A percentile compares a stretch with the other conserved stretches of the same genome.
These are phyloP conservation scores for Platanthera zijinensis DNA, from an alignment of 106 monocot genomes.

Conservation along the genomic window DNA sequence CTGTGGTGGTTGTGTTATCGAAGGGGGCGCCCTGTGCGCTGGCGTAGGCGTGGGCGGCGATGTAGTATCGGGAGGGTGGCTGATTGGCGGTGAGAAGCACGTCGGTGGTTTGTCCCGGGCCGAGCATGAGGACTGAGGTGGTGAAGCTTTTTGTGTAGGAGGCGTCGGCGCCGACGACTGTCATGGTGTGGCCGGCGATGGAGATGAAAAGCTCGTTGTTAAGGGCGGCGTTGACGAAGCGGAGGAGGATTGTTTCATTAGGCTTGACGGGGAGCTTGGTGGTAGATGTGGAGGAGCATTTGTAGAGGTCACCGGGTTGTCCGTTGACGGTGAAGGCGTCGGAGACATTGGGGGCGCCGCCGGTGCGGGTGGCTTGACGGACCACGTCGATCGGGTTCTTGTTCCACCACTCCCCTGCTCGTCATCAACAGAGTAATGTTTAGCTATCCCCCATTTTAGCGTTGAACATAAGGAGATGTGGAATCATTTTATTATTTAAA, in stretches of 20 bases:
- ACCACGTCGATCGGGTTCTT: constrained; percentile 35
- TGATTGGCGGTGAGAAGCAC: constrained; percentile 47
- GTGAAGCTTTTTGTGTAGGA: constrained; percentile 50
- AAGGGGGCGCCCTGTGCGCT: constrained; percentile 38
- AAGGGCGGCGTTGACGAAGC: constrained; percentile 55
- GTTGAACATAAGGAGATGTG: neutral
- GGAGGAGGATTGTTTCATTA: constrained; percentile 31
- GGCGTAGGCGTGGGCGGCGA: constrained; percentile 45
- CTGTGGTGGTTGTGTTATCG: constrained; percentile 79
- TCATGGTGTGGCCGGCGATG: constrained; percentile 46
- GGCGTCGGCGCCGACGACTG: constrained; percentile 45
- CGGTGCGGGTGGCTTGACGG: constrained; percentile 23
- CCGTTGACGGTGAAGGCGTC: constrained; percentile 62
- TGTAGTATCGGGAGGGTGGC: constrained; percentile 38
- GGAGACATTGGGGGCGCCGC: constrained; percentile 40
- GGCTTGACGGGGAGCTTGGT: constrained; percentile 20
- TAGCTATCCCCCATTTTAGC: neutral
- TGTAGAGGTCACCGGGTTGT: constrained; percentile 54
- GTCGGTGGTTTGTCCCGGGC: constrained; percentile 61
- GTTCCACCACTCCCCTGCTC: constrained; percentile 57
- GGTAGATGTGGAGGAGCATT: constrained; percentile 35
- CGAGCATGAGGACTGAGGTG: constrained; percentile 36
- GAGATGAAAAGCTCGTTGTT: constrained; percentile 44
- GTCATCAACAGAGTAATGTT: neutral
- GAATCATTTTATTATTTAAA: neutral